Evolutionary conservation across 345 rosid genomes (phyloP), one percentile per base, ranked within the genome.

Genomic region (Cardiospermum halicacabum): DNA sequence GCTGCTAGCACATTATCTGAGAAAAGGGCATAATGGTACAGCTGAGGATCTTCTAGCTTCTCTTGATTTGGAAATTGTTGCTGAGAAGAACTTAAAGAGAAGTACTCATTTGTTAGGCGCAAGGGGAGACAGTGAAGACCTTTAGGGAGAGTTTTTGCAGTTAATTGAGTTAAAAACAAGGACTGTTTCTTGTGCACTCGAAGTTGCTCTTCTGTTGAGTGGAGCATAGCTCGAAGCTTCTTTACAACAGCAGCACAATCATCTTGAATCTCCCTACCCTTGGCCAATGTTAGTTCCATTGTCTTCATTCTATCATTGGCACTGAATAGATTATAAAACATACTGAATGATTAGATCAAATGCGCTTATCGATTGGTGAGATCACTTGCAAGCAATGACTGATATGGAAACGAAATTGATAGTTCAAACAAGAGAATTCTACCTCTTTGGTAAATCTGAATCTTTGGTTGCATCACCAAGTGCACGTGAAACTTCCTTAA

Each of bases 91-190:
- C 75, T 84, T 73, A 89, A 78, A 21, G 80, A 32, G 73, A 85
- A 85, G 62, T 87, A 94, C 73, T 87, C 96, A 16, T 82, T 75
- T 53, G 97, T 85, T 70, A 94, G 91, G 75, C 95, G 99, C 57
- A 94, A 74, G 9, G 99, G 97, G 69, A 94, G 93, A 77, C 99
- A 94, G 74, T 94, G 99, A 64, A 94, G 91, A 68, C 99, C 99
- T 81, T 91, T 94, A 16, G 99, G 96, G 63, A 94, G 75, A 11
- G 99, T 89, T 79, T 94, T 94, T 57, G 99, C 96, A 19, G 99
- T 89, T 81, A 94, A 74, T 34, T 94, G 99, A 13, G 95, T 91
- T 86, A 94, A 85, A 82, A 89, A 91, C 83, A 87, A 73, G 66
- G 89, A 75, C 81, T 94, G 99, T 80, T 84, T 89, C 86, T 83